phyloP scores from a whole-genome alignment of 108 stramenopile species.

The Cylindrotheca fusiformis region DNA sequence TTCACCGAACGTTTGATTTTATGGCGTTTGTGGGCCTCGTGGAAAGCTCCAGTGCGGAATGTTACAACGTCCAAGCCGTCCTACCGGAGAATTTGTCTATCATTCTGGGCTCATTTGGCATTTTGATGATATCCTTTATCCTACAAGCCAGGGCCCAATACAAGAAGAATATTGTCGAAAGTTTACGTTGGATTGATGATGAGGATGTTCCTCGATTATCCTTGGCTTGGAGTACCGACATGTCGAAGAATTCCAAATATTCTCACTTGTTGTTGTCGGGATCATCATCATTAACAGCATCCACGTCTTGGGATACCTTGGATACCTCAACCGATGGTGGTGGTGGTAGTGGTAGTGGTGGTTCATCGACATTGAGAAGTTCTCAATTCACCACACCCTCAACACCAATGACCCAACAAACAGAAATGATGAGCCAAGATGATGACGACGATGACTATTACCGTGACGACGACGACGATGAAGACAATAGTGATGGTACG shows the following conservation, averaged over 20 bases:
- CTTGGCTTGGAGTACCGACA: constrained; percentile 31
- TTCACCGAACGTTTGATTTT: constrained; percentile 18
- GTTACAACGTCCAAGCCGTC: constrained; percentile 30
- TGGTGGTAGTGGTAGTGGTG: too few species aligned
- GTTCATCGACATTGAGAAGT: too few species aligned
- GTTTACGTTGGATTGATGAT: constrained; percentile 19
- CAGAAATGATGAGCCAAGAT: too few species aligned
- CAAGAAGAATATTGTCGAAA: constrained; percentile 32
- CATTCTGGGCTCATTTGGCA: constrained; percentile 27
- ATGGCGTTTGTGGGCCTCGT: constrained; percentile 32
- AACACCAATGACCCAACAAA: too few species aligned
- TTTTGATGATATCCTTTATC: constrained; percentile 26
- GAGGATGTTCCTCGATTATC: constrained; percentile 28
- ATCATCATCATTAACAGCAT: constrained; percentile 3
- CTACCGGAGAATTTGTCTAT: constrained; percentile 29
- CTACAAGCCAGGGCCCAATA: constrained; percentile 32
- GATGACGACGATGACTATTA: too few species aligned
- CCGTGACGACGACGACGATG: too few species aligned
- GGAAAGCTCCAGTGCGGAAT: constrained; percentile 25
- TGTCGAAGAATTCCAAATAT: constrained; percentile 23
- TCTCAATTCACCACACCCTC: too few species aligned
- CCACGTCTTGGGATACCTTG: background rate
- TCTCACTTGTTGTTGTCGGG: too few species aligned
- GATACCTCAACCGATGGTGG: too few species aligned
- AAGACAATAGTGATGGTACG: too few species aligned